Base-by-base conservation (phyloP, 1,284 basidiomycete species). In the Peniophora sp. region DNA sequence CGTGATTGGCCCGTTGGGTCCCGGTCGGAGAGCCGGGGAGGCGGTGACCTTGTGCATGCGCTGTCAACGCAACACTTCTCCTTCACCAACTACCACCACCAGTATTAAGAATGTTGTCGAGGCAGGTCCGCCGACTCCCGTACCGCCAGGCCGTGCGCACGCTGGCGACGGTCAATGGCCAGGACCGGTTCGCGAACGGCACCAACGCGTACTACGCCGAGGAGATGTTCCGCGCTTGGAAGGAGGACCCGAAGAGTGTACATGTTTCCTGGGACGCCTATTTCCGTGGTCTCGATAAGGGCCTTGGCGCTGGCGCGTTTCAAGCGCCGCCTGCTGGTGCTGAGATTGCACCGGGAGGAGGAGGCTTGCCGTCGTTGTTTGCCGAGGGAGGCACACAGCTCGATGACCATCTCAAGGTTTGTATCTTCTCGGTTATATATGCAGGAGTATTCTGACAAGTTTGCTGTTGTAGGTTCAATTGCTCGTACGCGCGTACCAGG, bases 401-500 rank as follows among this genome's bases (percentile, higher is more conserved):
- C 22, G 89, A 95, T 55, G 94, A 96, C 64, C 95, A 98, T 71
- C 72, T 99, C 58, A 99, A 97, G 79, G 93, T 92, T 54, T 51
- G 73, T 56, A 2, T 5, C 32, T 45, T 51, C 14, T 43, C n/a
- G n/a, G n/a, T n/a, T n/a, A n/a, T n/a, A n/a, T n/a, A n/a, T n/a
- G n/a, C n/a, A n/a, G n/a, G n/a, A n/a, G n/a, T n/a, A n/a, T n/a
- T n/a, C n/a, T n/a, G 14, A n/a, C 50, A 10, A n/a, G 17, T 47
- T 34, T 17, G 25, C 9, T 12, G 45, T 36, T 11, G 45, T 50
- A 97, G 94, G 85, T 93, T 20, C 95, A 97, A 88, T 79, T 97
- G 32, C 84, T 97, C 56, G 92, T 98, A 53, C 89, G 96, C 59
- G 96, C 97, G 6, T 99, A 97, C 72, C 96, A 99, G 84, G 96